phyloP scores from a whole-genome alignment of 225 moss, liverwort and hornwort species.

The Sphagnum contortum region DNA sequence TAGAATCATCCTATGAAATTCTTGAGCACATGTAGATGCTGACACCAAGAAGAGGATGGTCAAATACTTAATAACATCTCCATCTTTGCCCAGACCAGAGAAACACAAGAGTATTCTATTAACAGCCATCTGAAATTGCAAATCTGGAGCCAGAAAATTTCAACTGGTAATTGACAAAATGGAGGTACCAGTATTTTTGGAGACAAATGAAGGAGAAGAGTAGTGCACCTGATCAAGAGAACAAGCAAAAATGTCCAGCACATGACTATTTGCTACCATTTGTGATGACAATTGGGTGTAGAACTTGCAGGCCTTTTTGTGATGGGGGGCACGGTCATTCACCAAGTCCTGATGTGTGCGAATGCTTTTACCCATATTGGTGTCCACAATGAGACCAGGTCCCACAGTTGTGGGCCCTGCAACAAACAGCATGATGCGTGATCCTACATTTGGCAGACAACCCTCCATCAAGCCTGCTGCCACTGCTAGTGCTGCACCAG shows the following conservation, averaged over 20 bases:
- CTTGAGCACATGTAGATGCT: too few relatives aligned
- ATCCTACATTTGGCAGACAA: slow-evolving; percentile 64
- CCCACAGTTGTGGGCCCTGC: slow-evolving; percentile 87
- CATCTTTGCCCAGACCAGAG: too few relatives aligned
- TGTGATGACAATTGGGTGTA: slow-evolving; percentile 72
- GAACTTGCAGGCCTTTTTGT: slow-evolving; percentile 89
- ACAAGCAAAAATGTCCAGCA: slow-evolving; percentile 91
- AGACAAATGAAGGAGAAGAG: too few relatives aligned
- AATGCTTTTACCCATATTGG: slow-evolving; percentile 83
- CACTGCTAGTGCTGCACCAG: slow-evolving; percentile 89
- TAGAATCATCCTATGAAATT: too few relatives aligned
- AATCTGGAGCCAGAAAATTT: too few relatives aligned
- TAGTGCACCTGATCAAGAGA: slow-evolving; percentile 72
- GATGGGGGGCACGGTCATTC: slow-evolving; percentile 68
- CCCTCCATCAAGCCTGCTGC: slow-evolving; percentile 79
- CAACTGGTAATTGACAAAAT: too few relatives aligned
- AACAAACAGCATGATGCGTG: slow-evolving; percentile 83
- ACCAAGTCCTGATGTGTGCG: slow-evolving; percentile 95
- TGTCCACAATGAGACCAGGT: slow-evolving; percentile 87
- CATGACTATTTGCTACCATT: slow-evolving; percentile 65
- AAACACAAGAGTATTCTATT: too few relatives aligned
- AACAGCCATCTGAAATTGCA: too few relatives aligned
- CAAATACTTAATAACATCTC: too few relatives aligned
- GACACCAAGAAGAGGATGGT: too few relatives aligned
- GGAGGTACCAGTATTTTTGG: too few relatives aligned